These are phyloP conservation scores for Mortierella sp. DNA, from an alignment of 371 early-diverging fungal species.

Conservation along the genomic window DNA sequence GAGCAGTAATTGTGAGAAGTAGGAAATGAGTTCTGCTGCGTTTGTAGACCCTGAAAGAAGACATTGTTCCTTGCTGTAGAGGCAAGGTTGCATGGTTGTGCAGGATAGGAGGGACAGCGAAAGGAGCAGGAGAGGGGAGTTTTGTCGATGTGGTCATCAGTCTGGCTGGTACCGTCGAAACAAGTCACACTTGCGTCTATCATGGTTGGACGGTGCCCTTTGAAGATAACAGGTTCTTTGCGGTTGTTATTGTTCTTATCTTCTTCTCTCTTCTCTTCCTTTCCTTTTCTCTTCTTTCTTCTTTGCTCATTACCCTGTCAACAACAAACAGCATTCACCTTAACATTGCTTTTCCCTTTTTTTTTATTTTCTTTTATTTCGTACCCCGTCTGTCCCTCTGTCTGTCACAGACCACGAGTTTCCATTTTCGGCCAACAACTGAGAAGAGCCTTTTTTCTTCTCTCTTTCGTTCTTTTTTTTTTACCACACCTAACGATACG, in stretches of 20 bases:
- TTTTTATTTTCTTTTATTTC: not conserved
- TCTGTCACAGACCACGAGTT: not conserved
- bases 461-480: not conserved
- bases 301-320: not conserved
- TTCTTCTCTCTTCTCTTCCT: slow-evolving; percentile 8
- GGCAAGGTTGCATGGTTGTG: not conserved
- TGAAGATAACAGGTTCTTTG: not conserved
- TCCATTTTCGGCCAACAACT: not conserved
- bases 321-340: not conserved
- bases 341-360: not conserved
- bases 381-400: not conserved
- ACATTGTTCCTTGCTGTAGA: no score
- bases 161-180: not conserved
- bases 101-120: not conserved
- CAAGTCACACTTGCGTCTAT: not conserved
- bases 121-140: not conserved
- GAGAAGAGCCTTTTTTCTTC: not conserved
- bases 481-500: not conserved
- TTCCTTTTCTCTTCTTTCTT: not conserved
- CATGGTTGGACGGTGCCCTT: not conserved
- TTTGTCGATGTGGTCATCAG: not conserved
- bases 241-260: not conserved
- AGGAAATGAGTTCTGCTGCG: no score
- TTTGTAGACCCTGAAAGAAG: no score
- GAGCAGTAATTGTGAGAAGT: no score